Evolutionary conservation across 73 alveolate genomes (phyloP), one percentile per base, ranked within the genome.

Genomic region (Symbiodinium natans): DNA sequence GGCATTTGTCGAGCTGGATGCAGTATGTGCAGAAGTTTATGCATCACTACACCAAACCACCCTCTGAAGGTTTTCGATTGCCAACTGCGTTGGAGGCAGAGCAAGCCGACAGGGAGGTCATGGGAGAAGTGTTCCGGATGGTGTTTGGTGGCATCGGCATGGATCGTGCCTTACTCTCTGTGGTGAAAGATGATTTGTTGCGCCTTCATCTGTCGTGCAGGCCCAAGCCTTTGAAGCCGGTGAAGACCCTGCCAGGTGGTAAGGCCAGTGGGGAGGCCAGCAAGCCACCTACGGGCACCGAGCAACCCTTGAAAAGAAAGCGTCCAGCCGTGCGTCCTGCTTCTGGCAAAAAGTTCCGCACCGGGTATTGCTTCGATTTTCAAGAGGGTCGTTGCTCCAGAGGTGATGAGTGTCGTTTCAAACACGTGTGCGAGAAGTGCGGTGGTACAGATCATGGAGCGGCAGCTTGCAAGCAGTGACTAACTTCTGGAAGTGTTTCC

Each of bases 81-180:
- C 86, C 86, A 7, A 77, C 43, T 3, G 86, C 52, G 46, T 3
- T 77, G 2, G 92, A 83, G 46, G 92, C 92, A 23, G 92, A 83
- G 73, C 33, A 25, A 41, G n/a, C 74, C 15, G 92, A 83, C 27
- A 38, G 92, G 9, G 92, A 83, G 31, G 92, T 83, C 27, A 4
- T 83, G 71, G 74, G 73, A 19, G 92, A 83, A 41, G 74, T 83
- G 25, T 83, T 83, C 73, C 38, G 74, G 40, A 3, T 25, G 92
- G 92, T 41, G 29, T 56, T 8, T 56, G 74, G 15, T 8, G 74
- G 74, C 31, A 21, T 56, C 74, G 2, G 31, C 74, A 56, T 56
- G 74, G 74, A 56, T 19, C 74, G 74, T 13, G 74, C 74, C 5
- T 21, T 56, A 5, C 15, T 56, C 5, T 56, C 74, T 56, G 74